These are phyloP conservation scores for Fraxinus quadrangulata DNA, from an alignment of 257 asterid species.

Conservation along the genomic window DNA sequence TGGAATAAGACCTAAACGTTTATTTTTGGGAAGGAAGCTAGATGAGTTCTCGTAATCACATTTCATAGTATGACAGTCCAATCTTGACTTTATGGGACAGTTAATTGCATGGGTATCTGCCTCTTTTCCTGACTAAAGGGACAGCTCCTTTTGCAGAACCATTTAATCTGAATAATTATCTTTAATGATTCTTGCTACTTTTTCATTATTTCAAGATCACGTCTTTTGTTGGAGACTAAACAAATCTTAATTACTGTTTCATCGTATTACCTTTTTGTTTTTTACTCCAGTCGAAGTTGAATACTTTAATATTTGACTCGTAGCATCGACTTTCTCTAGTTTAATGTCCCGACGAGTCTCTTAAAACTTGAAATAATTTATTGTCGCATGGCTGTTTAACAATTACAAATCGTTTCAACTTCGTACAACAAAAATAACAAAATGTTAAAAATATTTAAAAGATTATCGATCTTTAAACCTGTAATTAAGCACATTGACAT, in stretches of 20 bases:
- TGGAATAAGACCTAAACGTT: background rate
- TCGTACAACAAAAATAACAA: no score
- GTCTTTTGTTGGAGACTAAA: background rate
- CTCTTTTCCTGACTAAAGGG: background rate
- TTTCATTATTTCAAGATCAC: background rate
- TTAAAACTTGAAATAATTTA: no score
- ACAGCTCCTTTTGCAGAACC: background rate
- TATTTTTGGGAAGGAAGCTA: background rate
- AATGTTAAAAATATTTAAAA: no score
- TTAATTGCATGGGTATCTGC: background rate
- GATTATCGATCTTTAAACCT: background rate
- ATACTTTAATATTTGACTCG: no score
- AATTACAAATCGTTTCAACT: no score
- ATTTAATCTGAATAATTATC: background rate
- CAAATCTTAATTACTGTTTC: no score
- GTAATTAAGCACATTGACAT: background rate
- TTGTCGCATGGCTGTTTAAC: no score
- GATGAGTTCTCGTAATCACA: background rate
- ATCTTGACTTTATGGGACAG: background rate
- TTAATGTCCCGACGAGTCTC: no score
- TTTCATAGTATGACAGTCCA: background rate
- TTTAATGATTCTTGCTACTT: background rate
- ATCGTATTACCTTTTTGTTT: no score
- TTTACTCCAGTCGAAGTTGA: no score
- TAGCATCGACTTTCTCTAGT: no score